These are phyloP conservation scores for Xylaria sp. DNA, from an alignment of 2,329 filamentous ascomycete species.

Conservation along the genomic window DNA sequence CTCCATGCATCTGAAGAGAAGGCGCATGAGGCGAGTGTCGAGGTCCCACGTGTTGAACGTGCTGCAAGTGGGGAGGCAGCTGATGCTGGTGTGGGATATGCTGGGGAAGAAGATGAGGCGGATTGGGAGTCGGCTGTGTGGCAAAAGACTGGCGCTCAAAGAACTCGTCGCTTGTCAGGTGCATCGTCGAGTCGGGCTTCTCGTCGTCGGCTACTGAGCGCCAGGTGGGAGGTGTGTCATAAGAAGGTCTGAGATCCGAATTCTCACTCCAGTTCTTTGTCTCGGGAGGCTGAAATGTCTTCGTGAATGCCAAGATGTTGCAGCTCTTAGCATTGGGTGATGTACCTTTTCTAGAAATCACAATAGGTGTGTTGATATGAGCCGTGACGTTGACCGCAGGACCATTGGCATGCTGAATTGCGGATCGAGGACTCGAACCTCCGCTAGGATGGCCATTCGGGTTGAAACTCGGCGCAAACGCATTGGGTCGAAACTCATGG, in stretches of 20 bases:
- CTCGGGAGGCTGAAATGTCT: conserved; percentile 47
- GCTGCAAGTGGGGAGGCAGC: conserved; percentile 75
- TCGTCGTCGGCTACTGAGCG: conserved; percentile 66
- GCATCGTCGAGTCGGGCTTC: conserved; percentile 59
- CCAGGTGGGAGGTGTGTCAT: conserved; percentile 82
- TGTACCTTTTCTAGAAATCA: conserved; percentile 67
- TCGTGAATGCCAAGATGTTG: conserved; percentile 48
- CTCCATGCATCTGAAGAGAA: conserved; percentile 69
- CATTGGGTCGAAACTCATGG: conserved; percentile 79
- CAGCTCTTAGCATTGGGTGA: conserved; percentile 67
- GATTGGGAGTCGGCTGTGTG: conserved; percentile 62
- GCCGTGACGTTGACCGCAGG: conserved; percentile 26
- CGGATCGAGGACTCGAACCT: conserved; percentile 65
- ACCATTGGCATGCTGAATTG: conserved; percentile 46
- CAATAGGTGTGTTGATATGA: conserved; percentile 33
- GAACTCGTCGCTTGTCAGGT: conserved; percentile 66
- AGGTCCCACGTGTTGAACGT: conserved; percentile 61
- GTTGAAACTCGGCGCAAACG: conserved; percentile 74
- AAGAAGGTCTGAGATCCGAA: conserved; percentile 77
- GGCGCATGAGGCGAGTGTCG: conserved; percentile 70
- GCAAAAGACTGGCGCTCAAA: conserved; percentile 65
- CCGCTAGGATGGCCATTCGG: conserved; percentile 62
- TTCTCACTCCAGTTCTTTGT: conserved; percentile 66
- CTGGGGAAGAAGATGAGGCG: conserved; percentile 63
- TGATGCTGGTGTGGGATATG: conserved; percentile 73